Base-by-base conservation (phyloP, 352 stramenopile genomes). In the Globisporangium takayamanum region DNA sequence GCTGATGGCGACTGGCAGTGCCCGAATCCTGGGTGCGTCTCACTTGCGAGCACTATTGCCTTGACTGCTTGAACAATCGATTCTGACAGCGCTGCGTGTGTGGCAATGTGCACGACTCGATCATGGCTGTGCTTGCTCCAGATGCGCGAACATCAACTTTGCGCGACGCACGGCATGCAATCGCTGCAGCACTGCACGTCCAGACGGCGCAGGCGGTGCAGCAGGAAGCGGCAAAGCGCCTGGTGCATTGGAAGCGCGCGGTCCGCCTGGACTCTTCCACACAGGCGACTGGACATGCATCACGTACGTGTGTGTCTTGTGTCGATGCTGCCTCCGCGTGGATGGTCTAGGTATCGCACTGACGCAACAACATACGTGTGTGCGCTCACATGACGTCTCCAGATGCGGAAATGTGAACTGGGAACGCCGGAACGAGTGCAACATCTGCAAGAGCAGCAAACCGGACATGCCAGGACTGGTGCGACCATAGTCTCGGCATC, bases 321-420 rank as follows among this genome's bases (percentile, higher is more conserved):
- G 14, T 7, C 41, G 14, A n/a, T n/a, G n/a, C 41, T 46, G 41
- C 18, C 39, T 18, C 39, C 7, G 2, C 39, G 6, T 4, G 1
- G 20, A 6, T 7, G n/a, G n/a, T 53, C 20, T 50, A 3, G 7
- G 16, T 47, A 14, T 26, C 14, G 7, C 37, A 20, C 14, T 47
- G 26, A 20, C 30, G 45, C 28, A 20, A 20, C 28, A 30, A 5
- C 28, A 30, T 5, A 30, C 28, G 22, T 16, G 30, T 52, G 16
- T 37, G 6, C 22, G 33, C 26, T 28, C 11, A 1, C 5, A 39
- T 59, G 22, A 11, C 57, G 20, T 55, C n/a, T 55, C 36, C 45
- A 93, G 84, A 42, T 94, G 85, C 57, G 85, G 85, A 26, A 94
- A 94, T 46, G 72, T 93, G 39, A 94, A 94, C 62, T 94, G 85